Conservation (phyloP, 805 yeast species). For the Diddensiella transvaalensis region DNA sequence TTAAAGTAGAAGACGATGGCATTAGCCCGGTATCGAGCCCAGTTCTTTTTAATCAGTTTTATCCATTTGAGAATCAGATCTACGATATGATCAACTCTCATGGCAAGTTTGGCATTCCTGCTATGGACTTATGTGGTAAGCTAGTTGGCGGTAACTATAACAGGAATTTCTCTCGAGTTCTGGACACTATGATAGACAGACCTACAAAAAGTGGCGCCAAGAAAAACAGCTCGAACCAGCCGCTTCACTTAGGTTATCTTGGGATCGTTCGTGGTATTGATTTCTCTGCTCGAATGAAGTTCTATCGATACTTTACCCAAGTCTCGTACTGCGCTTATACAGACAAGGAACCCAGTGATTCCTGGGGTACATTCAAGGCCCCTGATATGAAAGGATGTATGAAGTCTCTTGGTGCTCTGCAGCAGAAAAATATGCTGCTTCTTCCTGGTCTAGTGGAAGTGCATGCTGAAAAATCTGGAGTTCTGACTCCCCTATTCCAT, state of each 20-base stretch:
- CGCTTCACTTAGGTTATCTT: conserved; percentile 32
- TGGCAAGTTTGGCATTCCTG: conserved; percentile 53
- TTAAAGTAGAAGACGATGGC: conserved; percentile 16
- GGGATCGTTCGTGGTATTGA: conserved; percentile 61
- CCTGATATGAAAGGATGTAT: conserved; percentile 9
- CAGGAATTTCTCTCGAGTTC: conserved; percentile 48
- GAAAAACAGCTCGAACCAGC: conserved; percentile 26
- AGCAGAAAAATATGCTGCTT: conserved; percentile 5
- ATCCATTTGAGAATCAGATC: conserved; percentile 64
- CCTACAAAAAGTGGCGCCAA: conserved; percentile 27
- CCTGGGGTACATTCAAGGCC: conserved; percentile 31
- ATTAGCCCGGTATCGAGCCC: not conserved
- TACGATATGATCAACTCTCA: conserved; percentile 44
- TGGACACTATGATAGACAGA: conserved; percentile 47
- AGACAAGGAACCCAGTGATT: conserved; percentile 25
- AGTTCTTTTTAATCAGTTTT: conserved; percentile 45
- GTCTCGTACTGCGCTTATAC: conserved; percentile 37
- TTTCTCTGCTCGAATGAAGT: conserved; percentile 69
- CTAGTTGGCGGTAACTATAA: conserved; percentile 55
- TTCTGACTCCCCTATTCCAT: conserved; percentile 23
- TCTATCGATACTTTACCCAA: conserved; percentile 59
- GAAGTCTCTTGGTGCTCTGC: conserved; percentile 6
- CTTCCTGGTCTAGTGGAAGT: conserved; percentile 21
- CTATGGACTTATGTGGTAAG: conserved; percentile 48
- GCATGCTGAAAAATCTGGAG: conserved; percentile 11